Percentiles rank a stretch among this genome's conserved stretches.
Evolutionary conservation across 1,139 yeast species (phyloP).

Genomic region (Yamadazyma membranifaciens): DNA sequence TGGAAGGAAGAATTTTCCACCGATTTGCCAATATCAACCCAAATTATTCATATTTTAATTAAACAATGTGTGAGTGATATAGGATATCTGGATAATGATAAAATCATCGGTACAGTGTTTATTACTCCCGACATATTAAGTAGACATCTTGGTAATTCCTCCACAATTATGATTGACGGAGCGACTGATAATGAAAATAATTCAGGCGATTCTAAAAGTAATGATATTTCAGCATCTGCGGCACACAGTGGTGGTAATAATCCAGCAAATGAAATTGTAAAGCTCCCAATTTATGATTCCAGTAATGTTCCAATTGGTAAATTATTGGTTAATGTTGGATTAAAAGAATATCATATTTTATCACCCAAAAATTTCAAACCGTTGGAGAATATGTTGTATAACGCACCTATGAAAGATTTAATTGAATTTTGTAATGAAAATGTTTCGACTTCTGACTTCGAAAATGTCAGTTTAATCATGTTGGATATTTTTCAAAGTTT

Average conservation of each 20-base stretch:
- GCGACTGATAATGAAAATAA: constrained; percentile 6
- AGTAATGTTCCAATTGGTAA: constrained; percentile 54
- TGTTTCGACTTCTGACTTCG: constrained; percentile 49
- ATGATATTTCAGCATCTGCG: constrained; percentile 16
- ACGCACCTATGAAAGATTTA: constrained; percentile 51
- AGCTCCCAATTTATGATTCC: constrained; percentile 41
- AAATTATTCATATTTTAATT: constrained; percentile 50
- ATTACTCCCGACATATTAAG: constrained; percentile 56
- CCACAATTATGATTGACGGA: constrained; percentile 40
- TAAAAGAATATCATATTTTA: constrained; percentile 58
- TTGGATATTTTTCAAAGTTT: constrained; percentile 67
- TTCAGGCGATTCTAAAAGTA: constrained; percentile 16
- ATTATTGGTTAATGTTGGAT: constrained; percentile 52
- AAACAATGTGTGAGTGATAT: constrained; percentile 29
- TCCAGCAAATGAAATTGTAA: constrained; percentile 35
- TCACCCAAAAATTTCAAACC: constrained; percentile 57
- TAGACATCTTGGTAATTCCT: constrained; percentile 30
- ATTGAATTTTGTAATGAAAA: constrained; percentile 45
- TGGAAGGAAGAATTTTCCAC: constrained; percentile 70
- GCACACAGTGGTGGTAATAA: constrained; percentile 5
- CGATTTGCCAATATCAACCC: constrained; percentile 55
- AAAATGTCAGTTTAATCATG: constrained; percentile 51
- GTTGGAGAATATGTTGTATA: constrained; percentile 57
- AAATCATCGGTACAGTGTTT: constrained; percentile 52
- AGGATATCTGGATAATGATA: constrained; percentile 29